Evolutionary conservation across 257 asterid genomes (phyloP).

Genomic region (Solanum peruvianum): DNA sequence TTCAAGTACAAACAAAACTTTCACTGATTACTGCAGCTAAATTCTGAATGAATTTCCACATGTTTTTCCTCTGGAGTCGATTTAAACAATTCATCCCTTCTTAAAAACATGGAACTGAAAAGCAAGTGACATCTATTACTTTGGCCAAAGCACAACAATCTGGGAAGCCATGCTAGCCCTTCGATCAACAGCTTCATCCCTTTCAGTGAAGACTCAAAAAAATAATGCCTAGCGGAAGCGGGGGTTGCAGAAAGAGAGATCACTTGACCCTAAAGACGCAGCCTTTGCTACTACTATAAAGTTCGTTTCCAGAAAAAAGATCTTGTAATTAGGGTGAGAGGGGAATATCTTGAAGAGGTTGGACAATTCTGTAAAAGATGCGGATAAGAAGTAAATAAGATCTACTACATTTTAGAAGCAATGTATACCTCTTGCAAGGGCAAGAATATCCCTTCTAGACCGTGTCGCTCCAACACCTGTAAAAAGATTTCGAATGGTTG

Average conservation of each 20-base stretch:
- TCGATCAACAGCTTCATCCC: neutral
- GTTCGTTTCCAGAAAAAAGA: neutral
- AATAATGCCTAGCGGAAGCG: neutral
- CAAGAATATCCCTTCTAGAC: slow-evolving; percentile 49
- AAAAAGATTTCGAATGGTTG: neutral
- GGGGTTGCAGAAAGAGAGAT: neutral
- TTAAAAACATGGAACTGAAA: neutral
- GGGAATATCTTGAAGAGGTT: neutral
- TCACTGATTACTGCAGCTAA: neutral
- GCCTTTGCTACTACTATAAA: neutral
- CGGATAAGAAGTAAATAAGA: neutral
- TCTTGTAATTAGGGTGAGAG: neutral
- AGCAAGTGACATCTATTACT: neutral
- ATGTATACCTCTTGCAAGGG: slow-evolving; percentile 76
- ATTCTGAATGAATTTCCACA: neutral
- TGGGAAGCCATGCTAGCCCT: neutral
- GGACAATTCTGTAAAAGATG: neutral
- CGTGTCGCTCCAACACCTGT: slow-evolving; percentile 26
- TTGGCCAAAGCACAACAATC: neutral
- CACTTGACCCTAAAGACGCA: neutral
- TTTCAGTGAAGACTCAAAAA: neutral
- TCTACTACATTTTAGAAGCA: neutral
- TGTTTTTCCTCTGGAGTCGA: neutral
- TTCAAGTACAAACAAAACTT: neutral
- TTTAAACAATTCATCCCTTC: neutral